These are phyloP conservation scores for Naegleria lovaniensis DNA, from an alignment of 208 protist genomes.

Conservation along the genomic window DNA sequence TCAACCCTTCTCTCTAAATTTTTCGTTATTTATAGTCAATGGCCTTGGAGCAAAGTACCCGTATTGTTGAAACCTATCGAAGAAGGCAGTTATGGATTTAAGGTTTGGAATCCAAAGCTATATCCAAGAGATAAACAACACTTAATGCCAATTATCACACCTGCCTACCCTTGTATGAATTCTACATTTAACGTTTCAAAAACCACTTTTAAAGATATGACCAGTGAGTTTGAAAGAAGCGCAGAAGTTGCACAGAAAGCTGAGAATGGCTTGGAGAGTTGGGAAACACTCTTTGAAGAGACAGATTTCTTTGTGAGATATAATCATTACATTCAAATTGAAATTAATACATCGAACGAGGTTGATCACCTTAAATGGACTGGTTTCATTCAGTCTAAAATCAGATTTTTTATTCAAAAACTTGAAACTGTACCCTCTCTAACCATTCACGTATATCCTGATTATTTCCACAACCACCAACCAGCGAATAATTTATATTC, in stretches of 20 bases:
- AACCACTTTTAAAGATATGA: conserved; percentile 85
- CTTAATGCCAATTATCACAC: conserved; percentile 95
- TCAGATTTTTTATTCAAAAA: conserved; percentile 44
- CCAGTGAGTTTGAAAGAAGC: conserved; percentile 84
- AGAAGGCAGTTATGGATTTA: conserved; percentile 1
- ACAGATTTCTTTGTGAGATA: conserved; percentile 53
- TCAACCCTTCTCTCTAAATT: conserved; percentile 82
- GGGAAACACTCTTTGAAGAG: conserved; percentile 44
- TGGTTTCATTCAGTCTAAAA: conserved; percentile 48
- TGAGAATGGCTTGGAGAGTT: conserved; percentile 32
- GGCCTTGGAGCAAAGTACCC: conserved; percentile 45
- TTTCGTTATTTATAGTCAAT: conserved; percentile 79
- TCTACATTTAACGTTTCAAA: conserved; percentile 91
- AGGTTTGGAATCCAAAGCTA: conserved; percentile 57
- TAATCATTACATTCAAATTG: conserved; percentile 43
- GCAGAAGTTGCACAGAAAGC: conserved; percentile 36
- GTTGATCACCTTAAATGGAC: conserved; percentile 45
- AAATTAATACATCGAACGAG: conserved; percentile 31
- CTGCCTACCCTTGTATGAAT: conserved; percentile 92
- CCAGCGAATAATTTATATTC: not conserved
- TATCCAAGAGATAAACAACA: conserved; percentile 54
- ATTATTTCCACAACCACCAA: not conserved
- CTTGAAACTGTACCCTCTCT: conserved; percentile 43
- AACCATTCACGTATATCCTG: conserved; percentile 13
- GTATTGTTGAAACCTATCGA: not conserved